These are phyloP conservation scores for Scalesia atractyloides DNA, from an alignment of 129 eudicot genomes.

Conservation along the genomic window DNA sequence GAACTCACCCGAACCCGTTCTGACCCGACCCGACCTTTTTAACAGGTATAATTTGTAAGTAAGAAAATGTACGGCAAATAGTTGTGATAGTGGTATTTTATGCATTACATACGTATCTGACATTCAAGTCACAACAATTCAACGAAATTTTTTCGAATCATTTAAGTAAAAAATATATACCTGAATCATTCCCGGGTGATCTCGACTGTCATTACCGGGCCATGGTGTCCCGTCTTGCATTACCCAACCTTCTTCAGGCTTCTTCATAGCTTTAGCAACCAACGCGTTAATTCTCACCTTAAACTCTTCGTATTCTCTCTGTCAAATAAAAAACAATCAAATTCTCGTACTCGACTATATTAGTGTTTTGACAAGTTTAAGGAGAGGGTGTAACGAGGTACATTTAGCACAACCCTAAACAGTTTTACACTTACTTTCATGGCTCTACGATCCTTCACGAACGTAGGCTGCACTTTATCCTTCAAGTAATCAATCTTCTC, in stretches of 20 bases:
- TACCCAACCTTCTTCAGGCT: slow-evolving; percentile 99
- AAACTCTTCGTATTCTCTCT: slow-evolving; percentile 98
- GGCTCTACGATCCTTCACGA: slow-evolving; percentile 95
- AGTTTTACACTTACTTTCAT: slow-evolving; percentile 64
- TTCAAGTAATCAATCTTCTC: slow-evolving; percentile 94
- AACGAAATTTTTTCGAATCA: too few relatives aligned
- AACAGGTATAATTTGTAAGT: too few relatives aligned
- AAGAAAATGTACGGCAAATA: too few relatives aligned
- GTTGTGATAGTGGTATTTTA: too few relatives aligned
- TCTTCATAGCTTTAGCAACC: slow-evolving; percentile 86
- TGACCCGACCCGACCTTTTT: too few relatives aligned
- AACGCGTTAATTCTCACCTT: slow-evolving; percentile 87
- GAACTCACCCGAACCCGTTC: too few relatives aligned
- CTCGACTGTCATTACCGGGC: slow-evolving; percentile 95
- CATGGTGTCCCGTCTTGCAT: slow-evolving; percentile 99
- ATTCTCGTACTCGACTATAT: not conserved
- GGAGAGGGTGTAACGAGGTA: too few relatives aligned
- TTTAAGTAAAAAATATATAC: slow-evolving; percentile 20
- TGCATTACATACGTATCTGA: too few relatives aligned
- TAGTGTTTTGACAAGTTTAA: too few relatives aligned
- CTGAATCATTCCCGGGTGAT: slow-evolving; percentile 99
- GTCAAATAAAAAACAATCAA: not conserved
- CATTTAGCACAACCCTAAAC: not conserved
- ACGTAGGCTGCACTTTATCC: slow-evolving; percentile 92
- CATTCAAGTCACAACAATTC: too few relatives aligned